Evolutionary conservation across 768 basidiomycete genomes (phyloP).

Genomic region (Melanogaster broomeanus): DNA sequence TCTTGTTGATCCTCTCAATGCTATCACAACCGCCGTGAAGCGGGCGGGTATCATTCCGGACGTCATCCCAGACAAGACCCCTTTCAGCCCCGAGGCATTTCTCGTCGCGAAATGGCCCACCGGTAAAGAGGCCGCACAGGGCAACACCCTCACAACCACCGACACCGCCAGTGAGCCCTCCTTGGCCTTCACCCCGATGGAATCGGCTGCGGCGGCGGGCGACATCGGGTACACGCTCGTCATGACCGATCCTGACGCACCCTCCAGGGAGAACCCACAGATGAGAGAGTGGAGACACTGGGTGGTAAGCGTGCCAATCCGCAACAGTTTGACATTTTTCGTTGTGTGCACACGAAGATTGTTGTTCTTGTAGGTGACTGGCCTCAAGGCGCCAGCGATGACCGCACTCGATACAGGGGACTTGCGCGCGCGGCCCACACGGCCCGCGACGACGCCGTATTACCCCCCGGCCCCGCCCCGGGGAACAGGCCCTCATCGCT

Average conservation of each 20-base stretch:
- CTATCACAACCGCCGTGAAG: constrained; percentile 15
- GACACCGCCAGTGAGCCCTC: constrained; percentile 53
- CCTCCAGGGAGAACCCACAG: constrained; percentile 48
- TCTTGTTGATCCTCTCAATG: constrained; percentile 27
- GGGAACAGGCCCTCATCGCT: constrained; percentile 57
- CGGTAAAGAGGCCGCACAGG: constrained; percentile 35
- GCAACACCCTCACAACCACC: constrained; percentile 36
- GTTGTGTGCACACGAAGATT: background rate
- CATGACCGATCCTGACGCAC: constrained; percentile 63
- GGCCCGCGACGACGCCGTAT: constrained; percentile 54
- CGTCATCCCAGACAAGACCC: constrained; percentile 23
- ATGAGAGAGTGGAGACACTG: constrained; percentile 58
- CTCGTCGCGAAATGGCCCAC: constrained; percentile 31
- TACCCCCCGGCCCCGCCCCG: constrained; percentile 56
- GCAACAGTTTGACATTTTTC: background rate
- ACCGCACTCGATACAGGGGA: constrained; percentile 34
- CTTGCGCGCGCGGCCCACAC: constrained; percentile 41
- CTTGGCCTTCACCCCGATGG: constrained; percentile 47
- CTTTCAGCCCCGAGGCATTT: constrained; percentile 30
- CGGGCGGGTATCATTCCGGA: constrained; percentile 31
- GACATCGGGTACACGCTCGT: constrained; percentile 51
- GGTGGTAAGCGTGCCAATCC: constrained; percentile 43
- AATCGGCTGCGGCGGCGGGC: constrained; percentile 28
- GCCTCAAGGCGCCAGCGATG: constrained; percentile 37
- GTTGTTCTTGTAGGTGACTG: constrained; percentile 32